These are phyloP conservation scores for Fagus sylvatica DNA, from an alignment of 306 rosid genomes.

Conservation along the genomic window DNA sequence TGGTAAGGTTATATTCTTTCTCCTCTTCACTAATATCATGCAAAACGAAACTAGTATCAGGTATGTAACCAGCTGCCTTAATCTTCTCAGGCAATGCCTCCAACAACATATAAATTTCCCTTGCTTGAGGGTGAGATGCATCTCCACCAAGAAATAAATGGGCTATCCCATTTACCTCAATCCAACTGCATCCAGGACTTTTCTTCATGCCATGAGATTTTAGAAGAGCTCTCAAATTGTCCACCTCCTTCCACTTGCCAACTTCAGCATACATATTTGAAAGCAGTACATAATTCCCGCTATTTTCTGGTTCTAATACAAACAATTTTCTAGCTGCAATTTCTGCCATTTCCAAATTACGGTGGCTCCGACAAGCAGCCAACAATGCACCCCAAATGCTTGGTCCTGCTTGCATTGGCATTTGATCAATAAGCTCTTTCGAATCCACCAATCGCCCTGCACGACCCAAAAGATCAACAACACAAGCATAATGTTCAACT, in stretches of 20 bases:
- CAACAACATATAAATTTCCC: slow-evolving; percentile 10
- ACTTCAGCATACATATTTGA: slow-evolving; percentile 20
- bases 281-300: slow-evolving; percentile 17
- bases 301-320: slow-evolving; percentile 3
- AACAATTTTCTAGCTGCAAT: slow-evolving; percentile 9
- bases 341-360: slow-evolving; percentile 14
- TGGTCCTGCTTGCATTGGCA: slow-evolving; percentile 40
- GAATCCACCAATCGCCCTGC: slow-evolving; percentile 40
- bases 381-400: slow-evolving; percentile 23
- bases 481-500: slow-evolving; percentile 46
- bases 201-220: slow-evolving; percentile 22
- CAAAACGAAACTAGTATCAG: slow-evolving; percentile 3
- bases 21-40: slow-evolving; percentile 19
- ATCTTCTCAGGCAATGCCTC: slow-evolving; percentile 13
- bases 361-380: slow-evolving; percentile 1
- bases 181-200: slow-evolving; percentile 22
- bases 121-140: slow-evolving; percentile 9
- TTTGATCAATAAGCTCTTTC: slow-evolving; percentile 36
- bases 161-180: slow-evolving; percentile 1
- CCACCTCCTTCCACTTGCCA: slow-evolving; percentile 20
- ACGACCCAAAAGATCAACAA: slow-evolving; percentile 53
- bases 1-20: background rate
- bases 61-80: slow-evolving; percentile 3
- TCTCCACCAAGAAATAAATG: slow-evolving; percentile 14
- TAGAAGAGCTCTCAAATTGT: slow-evolving; percentile 9